Evolutionary conservation across 148 eudicot genomes (phyloP), one percentile per base, ranked within the genome.

Genomic region (Persicaria tinctoria): DNA sequence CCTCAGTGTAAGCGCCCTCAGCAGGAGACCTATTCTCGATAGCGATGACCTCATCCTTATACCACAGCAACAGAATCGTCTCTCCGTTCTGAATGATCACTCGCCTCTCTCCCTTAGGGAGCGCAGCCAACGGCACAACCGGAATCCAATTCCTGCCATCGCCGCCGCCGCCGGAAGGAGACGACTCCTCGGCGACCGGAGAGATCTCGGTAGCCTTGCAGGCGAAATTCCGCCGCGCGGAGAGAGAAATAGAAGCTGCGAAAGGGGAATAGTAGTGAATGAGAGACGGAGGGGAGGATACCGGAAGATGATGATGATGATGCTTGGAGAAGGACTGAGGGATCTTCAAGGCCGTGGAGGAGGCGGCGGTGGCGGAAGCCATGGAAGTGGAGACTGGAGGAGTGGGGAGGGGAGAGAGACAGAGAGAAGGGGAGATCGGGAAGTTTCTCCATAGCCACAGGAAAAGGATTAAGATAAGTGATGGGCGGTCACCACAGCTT

Each of bases 1-100:
- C 98, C 82, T 94, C 98, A 76, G 72, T 83, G 57, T 94, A 94
- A 75, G 98, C 98, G 27, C 98, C 98, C 76, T 94, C 98, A 77
- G 98, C 98, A 81, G 98, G 98, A 0, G 97, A 91, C 80, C 91
- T 76, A 76, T 94, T 94, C 83, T 94, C 98, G 54, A 94, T 92
- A 20, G 98, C 98, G 69, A 84, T 83, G 8, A 94, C 91, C 8
- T 80, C 78, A 76, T 92, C 85, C 47, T 94, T 94, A 73, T 88
- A 94, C 98, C 98, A 94, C 78, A 92, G 47, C 64, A 94, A 63
- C 80, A 94, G 46, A 70, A 94, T 90, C 0, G 85, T 82, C 76
- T 91, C 98, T 4, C 89, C 97, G 46, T 90, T 95, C 48, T 94
- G 98, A 48, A 94, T 80, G 0, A 94, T 94, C 79, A 92, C 98